Conservation (phyloP, 83 land plant genomes). For the Picea engelmannii region DNA sequence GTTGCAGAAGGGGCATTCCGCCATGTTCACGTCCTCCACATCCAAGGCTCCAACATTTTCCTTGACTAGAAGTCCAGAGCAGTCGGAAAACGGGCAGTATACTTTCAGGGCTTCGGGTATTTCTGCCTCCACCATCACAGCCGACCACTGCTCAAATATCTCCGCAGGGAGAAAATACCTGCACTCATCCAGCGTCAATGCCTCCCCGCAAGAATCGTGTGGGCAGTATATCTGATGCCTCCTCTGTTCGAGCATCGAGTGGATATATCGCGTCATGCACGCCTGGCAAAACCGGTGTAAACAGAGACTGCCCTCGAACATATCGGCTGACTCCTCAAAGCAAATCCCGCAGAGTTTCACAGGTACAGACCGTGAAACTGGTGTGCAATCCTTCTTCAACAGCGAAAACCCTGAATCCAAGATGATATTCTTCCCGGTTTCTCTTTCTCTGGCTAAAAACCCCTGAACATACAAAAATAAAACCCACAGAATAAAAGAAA, state of each 20-base stretch:
- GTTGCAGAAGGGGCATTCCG: constrained; percentile 41
- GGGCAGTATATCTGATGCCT: constrained; percentile 17
- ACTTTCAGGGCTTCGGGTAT: constrained; percentile 25
- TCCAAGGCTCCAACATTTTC: not conserved
- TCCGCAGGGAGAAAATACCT: not conserved
- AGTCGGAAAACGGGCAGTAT: constrained; percentile 35
- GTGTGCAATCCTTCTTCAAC: too few species aligned
- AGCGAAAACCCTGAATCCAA: too few species aligned
- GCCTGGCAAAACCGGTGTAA: constrained; percentile 30
- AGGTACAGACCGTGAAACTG: not conserved
- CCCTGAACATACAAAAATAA: not conserved
- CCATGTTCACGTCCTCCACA: not conserved
- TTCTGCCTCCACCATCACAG: constrained; percentile 19
- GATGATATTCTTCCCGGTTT: too few species aligned
- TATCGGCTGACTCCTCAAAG: constrained; percentile 14
- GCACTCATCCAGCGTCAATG: constrained; percentile 13
- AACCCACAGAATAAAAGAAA: not conserved
- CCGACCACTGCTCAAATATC: constrained; percentile 36
- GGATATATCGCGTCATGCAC: constrained; percentile 25
- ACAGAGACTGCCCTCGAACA: constrained; percentile 23
- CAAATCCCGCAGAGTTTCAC: constrained; percentile 23
- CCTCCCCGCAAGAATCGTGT: constrained; percentile 5
- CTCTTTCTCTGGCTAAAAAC: not conserved
- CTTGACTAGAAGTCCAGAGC: not conserved
- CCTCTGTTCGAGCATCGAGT: constrained; percentile 21